Conservation (phyloP, 345 rosid species). For the Pugionium cornutum region DNA sequence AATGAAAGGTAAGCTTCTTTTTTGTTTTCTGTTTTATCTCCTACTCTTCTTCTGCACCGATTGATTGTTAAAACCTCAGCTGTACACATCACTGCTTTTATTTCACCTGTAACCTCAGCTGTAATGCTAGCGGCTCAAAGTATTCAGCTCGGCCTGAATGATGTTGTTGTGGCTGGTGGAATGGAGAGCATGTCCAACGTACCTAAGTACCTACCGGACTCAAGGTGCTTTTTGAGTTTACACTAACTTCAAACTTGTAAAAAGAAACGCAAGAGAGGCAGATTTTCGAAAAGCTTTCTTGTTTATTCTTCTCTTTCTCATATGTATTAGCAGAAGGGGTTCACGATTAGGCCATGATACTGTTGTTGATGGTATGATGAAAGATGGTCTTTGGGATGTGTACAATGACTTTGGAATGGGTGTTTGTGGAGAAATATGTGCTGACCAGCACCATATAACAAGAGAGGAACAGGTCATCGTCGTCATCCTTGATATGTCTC, state of each 20-base stretch:
- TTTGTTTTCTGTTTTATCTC: not conserved
- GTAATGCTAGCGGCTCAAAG: constrained; percentile 86
- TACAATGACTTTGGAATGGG: constrained; percentile 93
- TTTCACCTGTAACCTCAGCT: constrained; percentile 44
- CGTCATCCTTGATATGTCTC: constrained; percentile 16
- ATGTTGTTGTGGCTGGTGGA: constrained; percentile 92
- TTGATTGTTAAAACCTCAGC: constrained; percentile 2
- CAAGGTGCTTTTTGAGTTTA: constrained; percentile 55
- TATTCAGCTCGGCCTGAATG: constrained; percentile 76
- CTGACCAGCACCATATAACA: constrained; percentile 62
- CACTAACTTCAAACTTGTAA: constrained; percentile 1
- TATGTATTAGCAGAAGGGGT: constrained; percentile 66
- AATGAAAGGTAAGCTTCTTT: constrained; percentile 66
- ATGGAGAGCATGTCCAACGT: constrained; percentile 98
- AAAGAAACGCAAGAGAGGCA: not conserved
- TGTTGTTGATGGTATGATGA: constrained; percentile 83
- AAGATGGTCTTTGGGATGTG: constrained; percentile 99
- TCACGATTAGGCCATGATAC: constrained; percentile 83
- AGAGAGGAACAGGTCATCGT: constrained; percentile 80
- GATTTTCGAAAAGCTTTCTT: constrained; percentile 1
- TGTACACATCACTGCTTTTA: constrained; percentile 1
- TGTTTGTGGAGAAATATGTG: constrained; percentile 88
- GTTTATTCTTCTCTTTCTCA: not conserved
- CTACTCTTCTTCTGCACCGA: not conserved
- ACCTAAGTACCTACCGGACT: constrained; percentile 83